Evolutionary conservation across 2,329 filamentous ascomycete species (phyloP), one percentile per base, ranked within the genome.

Genomic region (Paraphoma chrysanthemicola): DNA sequence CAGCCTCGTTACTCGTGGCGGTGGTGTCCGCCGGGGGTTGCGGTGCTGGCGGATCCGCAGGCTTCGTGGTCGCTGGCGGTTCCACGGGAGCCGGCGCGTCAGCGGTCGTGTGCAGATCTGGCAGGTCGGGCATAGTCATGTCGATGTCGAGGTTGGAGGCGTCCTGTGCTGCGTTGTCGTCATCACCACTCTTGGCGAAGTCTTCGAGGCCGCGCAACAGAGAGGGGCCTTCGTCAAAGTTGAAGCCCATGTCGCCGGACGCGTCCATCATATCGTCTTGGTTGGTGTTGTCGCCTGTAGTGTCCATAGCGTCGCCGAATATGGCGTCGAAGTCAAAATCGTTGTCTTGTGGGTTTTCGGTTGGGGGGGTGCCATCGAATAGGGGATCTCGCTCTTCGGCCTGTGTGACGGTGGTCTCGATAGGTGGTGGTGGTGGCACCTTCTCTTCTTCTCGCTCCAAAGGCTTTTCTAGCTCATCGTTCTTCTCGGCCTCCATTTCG

Each of bases 281-380:
- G 11, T 66, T 57, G 9, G 63, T 57, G 54, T 62, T 56, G 44
- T 57, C 64, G 42, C 51, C 66, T 7, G 63, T 49, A 1, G 66
- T 67, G 54, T 70, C 69, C 59, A 69, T 68, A 2, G 63, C 51
- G 53, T 75, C 70, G 53, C 69, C 72, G 39, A 77, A 77, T 49
- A 75, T 70, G 54, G 72, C 68, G 44, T 75, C 73, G 48, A 76
- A 75, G 51, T 79, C 78, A 54, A 79, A 76, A 33, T 78, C 75
- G n/a, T 62, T 62, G 18, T 75, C 71, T 51, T 70, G 66, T 14
- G 64, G 59, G 29, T 70, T 69, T n/a, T 64, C 65, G 42, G 67
- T 66, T 29, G 67, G 68, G 23, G 71, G 68, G 0, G 69, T 70
- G 56, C 52, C 62, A 39, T 74, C 73, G 54, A 76, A 73, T 38